Evolutionary conservation across 2,329 filamentous ascomycete genomes (phyloP).

Genomic region (Xylaria digitata): DNA sequence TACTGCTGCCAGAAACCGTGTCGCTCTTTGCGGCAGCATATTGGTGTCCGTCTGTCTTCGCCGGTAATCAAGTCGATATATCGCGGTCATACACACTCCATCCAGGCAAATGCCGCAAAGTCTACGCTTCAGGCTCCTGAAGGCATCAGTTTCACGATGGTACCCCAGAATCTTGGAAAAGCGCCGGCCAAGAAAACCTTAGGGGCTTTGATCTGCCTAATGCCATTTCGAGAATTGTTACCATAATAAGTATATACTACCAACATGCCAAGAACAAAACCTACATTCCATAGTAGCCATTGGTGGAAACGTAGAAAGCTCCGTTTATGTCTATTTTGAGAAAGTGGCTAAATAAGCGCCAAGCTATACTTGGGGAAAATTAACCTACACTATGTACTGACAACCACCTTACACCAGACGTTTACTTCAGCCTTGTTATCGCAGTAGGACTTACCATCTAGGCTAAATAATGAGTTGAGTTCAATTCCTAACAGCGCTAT

Average conservation of each 20-base stretch:
- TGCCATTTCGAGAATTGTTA: conserved; percentile 8
- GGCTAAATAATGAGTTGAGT: too few species aligned
- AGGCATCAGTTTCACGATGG: background rate
- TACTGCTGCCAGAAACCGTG: conserved; percentile 19
- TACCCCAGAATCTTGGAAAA: conserved; percentile 14
- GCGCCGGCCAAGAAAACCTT: background rate
- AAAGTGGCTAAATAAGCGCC: conserved; percentile 20
- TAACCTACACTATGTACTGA: background rate
- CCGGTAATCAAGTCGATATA: conserved; percentile 9
- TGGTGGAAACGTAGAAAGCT: conserved; percentile 12
- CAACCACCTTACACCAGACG: too few species aligned
- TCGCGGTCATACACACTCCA: conserved; percentile 5
- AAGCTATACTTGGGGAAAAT: conserved; percentile 6
- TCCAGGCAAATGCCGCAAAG: background rate
- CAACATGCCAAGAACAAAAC: conserved; percentile 25
- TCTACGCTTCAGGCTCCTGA: background rate
- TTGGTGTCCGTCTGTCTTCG: conserved; percentile 7
- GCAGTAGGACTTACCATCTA: too few species aligned
- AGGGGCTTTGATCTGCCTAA: conserved; percentile 6
- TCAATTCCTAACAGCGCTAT: too few species aligned
- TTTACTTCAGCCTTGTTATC: too few species aligned
- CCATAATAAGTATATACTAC: background rate
- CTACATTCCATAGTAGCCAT: background rate
- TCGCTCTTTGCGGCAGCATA: conserved; percentile 30
- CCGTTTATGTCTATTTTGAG: conserved; percentile 23